Evolutionary conservation across 2,329 filamentous ascomycete genomes (phyloP).

Genomic region (Neonectria magnoliae): DNA sequence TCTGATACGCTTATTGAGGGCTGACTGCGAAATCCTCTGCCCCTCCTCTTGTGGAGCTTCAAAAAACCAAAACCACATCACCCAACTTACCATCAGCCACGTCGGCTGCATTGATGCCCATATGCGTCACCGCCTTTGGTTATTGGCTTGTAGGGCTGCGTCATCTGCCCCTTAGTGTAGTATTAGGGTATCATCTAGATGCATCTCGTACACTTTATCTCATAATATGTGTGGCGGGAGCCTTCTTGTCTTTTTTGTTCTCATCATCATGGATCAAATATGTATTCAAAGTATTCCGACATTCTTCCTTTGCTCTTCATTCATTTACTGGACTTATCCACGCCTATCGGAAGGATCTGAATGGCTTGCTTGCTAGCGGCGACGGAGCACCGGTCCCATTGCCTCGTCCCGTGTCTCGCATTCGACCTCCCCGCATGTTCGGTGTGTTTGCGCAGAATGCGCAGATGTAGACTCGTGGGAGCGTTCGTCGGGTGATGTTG

Average conservation of each 20-base stretch:
- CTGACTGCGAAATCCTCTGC: not conserved
- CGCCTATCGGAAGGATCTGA: constrained; percentile 54
- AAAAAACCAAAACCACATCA: too few relatives aligned
- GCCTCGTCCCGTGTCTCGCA: constrained; percentile 55
- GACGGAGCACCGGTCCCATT: constrained; percentile 45
- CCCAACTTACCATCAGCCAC: constrained; percentile 12
- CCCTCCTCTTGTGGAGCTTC: constrained; percentile 15
- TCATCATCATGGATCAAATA: constrained; percentile 21
- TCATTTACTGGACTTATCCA: constrained; percentile 24
- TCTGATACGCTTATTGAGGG: constrained; percentile 13
- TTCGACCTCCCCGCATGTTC: constrained; percentile 60
- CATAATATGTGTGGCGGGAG: constrained; percentile 34
- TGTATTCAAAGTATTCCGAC: constrained; percentile 19
- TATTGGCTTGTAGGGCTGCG: constrained; percentile 18
- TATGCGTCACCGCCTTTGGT: constrained; percentile 9
- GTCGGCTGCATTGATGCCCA: constrained; percentile 23
- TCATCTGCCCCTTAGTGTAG: constrained; percentile 16
- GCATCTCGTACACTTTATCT: constrained; percentile 23
- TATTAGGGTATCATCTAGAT: constrained; percentile 28
- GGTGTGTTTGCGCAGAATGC: constrained; percentile 71
- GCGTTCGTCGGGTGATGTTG: constrained; percentile 65
- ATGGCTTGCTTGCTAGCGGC: constrained; percentile 55
- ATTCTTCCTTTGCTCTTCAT: constrained; percentile 17
- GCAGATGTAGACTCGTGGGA: constrained; percentile 71
- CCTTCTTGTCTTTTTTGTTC: constrained; percentile 31